Percentiles rank a stretch among this genome's conserved stretches.
Evolutionary conservation across 2,329 filamentous ascomycete genomes (phyloP).

Genomic region (Chaetomium sp.): DNA sequence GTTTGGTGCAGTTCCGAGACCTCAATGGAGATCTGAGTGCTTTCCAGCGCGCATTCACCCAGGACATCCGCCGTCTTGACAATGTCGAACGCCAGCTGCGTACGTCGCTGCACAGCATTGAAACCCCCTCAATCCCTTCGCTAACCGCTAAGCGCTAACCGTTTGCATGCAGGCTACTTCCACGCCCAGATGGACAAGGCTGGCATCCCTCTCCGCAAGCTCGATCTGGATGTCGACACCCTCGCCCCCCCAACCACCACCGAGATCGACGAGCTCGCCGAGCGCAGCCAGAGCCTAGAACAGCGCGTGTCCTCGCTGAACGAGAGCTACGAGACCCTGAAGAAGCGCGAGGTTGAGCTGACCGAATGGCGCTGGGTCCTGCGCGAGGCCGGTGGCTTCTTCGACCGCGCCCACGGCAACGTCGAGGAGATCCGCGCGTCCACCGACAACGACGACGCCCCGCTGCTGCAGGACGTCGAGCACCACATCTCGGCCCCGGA

Average conservation of each 20-base stretch:
- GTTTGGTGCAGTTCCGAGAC: constrained; percentile 95
- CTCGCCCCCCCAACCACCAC: constrained; percentile 86
- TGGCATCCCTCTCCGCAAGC: constrained; percentile 79
- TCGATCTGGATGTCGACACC: constrained; percentile 86
- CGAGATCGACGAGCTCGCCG: constrained; percentile 94
- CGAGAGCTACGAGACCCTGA: constrained; percentile 97
- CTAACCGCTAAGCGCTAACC: no score
- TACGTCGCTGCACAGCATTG: constrained; percentile 52
- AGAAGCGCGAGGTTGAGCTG: constrained; percentile 95
- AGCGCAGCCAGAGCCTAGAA: constrained; percentile 89
- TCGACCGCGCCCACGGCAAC: constrained; percentile 92
- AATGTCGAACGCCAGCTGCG: constrained; percentile 97
- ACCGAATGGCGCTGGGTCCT: constrained; percentile 99
- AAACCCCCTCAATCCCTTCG: background rate
- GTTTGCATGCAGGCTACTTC: constrained; percentile 73
- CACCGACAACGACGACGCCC: constrained; percentile 87
- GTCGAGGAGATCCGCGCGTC: constrained; percentile 95
- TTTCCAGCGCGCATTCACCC: constrained; percentile 96
- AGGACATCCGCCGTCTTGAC: constrained; percentile 94
- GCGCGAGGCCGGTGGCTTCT: constrained; percentile 94
- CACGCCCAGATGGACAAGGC: constrained; percentile 94
- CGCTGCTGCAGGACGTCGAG: constrained; percentile 89
- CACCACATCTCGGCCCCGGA: constrained; percentile 70
- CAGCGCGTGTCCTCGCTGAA: constrained; percentile 89
- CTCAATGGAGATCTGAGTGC: constrained; percentile 90